Evolutionary conservation across 2,329 filamentous ascomycete species (phyloP), one percentile per base, ranked within the genome.

Genomic region (Tolypocladium tundrense): DNA sequence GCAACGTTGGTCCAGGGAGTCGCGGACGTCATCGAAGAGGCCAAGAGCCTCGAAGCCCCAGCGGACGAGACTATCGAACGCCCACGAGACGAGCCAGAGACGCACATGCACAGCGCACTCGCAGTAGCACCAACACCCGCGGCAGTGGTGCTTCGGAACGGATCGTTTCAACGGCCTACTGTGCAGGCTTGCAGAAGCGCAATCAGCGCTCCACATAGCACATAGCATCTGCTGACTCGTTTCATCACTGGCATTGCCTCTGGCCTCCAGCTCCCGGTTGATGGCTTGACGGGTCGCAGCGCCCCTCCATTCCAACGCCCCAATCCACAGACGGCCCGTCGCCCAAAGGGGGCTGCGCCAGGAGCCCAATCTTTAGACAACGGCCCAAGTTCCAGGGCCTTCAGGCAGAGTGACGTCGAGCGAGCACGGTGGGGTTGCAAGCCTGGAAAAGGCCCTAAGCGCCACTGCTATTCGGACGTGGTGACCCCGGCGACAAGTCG

Each of bases 401-500:
- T 27, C 14, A 8, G 51, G 41, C 13, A 51, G 45, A 41, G 59
- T 61, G 58, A 61, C 60, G 58, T 61, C 58, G 57, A 41, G 5
- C 58, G 57, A 41, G 5, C 31, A 35, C 27, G 27, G 48, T 31
- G n/a, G 31, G 48, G 31, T 35, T 21, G 4, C 31, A n/a, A 8
- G 48, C 31, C 13, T 51, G 52, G 14, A 53, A 40, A 19, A 13
- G 31, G 48, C 31, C 19, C 31, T 13, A 35, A 53, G 16, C 42
- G 45, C 33, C 51, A 40, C 54, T 57, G 55, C 43, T 48, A 48
- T 53, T 24, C 45, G 35, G 33, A 42, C 33, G 56, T 41, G 35
- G 57, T 59, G 55, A 58, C 54, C 53, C 60, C 58, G 58, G 56
- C 56, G 57, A 58, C 56, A 60, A 57, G 57, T 58, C 56, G 60